Evolutionary conservation across 805 yeast genomes (phyloP).

Genomic region (Starmerella apicola): DNA sequence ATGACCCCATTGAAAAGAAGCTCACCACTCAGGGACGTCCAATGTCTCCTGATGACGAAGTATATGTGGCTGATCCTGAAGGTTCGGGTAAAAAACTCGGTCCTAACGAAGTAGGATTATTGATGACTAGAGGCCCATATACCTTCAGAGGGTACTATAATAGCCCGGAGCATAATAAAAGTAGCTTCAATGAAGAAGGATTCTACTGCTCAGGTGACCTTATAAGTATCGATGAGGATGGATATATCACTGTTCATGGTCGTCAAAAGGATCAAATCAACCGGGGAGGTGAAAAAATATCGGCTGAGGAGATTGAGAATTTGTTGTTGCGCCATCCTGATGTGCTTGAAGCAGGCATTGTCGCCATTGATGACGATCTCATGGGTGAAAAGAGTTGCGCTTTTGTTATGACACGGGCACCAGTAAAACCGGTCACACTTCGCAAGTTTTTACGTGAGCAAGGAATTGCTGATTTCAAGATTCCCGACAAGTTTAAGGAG

Average conservation of each 20-base stretch:
- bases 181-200: slow-evolving; percentile 10
- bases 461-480: slow-evolving; percentile 16
- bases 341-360: slow-evolving; percentile 13
- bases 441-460: slow-evolving; percentile 14
- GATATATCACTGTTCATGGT: slow-evolving; percentile 14
- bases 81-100: slow-evolving; percentile 4
- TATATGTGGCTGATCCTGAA: slow-evolving; percentile 10
- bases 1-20: slow-evolving; percentile 5
- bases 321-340: slow-evolving; percentile 13
- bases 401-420: slow-evolving; percentile 9
- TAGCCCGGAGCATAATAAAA: slow-evolving; percentile 13
- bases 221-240: slow-evolving; percentile 8
- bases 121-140: slow-evolving; percentile 16
- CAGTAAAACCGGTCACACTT: slow-evolving; percentile 7
- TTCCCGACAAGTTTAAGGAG: slow-evolving; percentile 11
- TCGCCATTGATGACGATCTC: slow-evolving; percentile 13
- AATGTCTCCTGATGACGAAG: slow-evolving; percentile 14
- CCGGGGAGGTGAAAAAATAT: slow-evolving; percentile 16
- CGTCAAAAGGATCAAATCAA: slow-evolving; percentile 17
- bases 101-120: slow-evolving; percentile 9
- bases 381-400: slow-evolving; percentile 16
- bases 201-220: slow-evolving; percentile 16
- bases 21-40: slow-evolving; percentile 15
- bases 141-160: slow-evolving; percentile 17
- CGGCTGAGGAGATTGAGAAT: slow-evolving; percentile 14